A percentile compares a stretch with the other conserved stretches of the same genome.
Conservation (phyloP, 306 rosid species). For the Sindora glabra region DNA sequence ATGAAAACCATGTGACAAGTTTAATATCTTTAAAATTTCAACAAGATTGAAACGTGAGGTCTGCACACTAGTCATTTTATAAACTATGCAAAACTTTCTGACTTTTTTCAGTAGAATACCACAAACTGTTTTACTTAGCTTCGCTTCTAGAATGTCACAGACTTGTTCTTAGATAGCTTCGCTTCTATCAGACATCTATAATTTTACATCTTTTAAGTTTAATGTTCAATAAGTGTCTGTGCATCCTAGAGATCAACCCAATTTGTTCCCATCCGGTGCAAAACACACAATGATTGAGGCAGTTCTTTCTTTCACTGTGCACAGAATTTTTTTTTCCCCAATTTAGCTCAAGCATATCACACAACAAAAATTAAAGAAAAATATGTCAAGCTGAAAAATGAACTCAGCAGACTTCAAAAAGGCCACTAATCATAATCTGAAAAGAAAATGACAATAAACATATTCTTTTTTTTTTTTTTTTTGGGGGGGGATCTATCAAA, state of each 20-base stretch:
- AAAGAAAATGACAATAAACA: neutral
- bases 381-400: neutral
- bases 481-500: neutral
- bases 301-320: neutral
- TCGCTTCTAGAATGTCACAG: too few relatives aligned
- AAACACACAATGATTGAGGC: neutral
- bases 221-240: too few relatives aligned
- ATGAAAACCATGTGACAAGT: neutral
- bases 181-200: too few relatives aligned
- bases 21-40: constrained; percentile 1
- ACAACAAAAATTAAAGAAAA: neutral
- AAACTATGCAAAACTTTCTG: neutral
- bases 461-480: too few relatives aligned
- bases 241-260: too few relatives aligned
- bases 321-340: neutral
- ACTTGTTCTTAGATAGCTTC: too few relatives aligned
- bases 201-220: too few relatives aligned
- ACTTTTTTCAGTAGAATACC: constrained; percentile 1
- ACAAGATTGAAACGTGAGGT: neutral
- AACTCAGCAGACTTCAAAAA: neutral
- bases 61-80: constrained; percentile 1
- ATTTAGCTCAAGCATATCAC: neutral
- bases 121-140: neutral
- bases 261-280: too few relatives aligned
- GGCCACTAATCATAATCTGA: neutral